A percentile compares a stretch with the other conserved stretches of the same genome.
Conservation (phyloP, 2,329 filamentous ascomycete species). For the Sporothrix pallida region DNA sequence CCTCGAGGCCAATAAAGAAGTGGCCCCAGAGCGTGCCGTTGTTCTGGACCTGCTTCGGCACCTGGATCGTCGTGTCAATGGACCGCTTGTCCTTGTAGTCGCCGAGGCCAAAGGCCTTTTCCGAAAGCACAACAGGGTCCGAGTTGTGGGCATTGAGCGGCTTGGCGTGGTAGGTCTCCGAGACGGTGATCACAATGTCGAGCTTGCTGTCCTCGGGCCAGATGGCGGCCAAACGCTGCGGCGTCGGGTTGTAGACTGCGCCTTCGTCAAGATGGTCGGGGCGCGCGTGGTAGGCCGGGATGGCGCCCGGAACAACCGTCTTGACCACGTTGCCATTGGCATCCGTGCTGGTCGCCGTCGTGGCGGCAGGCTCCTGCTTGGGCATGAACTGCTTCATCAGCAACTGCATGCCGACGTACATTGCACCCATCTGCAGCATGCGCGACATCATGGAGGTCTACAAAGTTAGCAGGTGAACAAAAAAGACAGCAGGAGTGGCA, state of each 20-base stretch:
- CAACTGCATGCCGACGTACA: slow-evolving; percentile 66
- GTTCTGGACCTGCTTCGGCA: slow-evolving; percentile 81
- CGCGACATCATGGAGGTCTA: slow-evolving; percentile 51
- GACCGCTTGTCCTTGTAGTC: slow-evolving; percentile 80
- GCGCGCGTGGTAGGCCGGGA: slow-evolving; percentile 69
- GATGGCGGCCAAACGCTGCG: slow-evolving; percentile 78
- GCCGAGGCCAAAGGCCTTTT: slow-evolving; percentile 79
- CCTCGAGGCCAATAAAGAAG: slow-evolving; percentile 83
- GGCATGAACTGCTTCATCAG: slow-evolving; percentile 59
- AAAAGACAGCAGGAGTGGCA: not conserved
- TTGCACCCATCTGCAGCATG: slow-evolving; percentile 57
- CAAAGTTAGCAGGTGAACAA: not conserved
- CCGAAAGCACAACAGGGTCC: slow-evolving; percentile 75
- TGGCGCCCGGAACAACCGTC: slow-evolving; percentile 59
- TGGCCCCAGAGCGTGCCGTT: slow-evolving; percentile 96
- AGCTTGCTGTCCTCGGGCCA: slow-evolving; percentile 81
- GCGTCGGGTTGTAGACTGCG: slow-evolving; percentile 68
- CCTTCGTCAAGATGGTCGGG: slow-evolving; percentile 65
- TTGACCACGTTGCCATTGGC: slow-evolving; percentile 59
- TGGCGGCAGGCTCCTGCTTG: slow-evolving; percentile 51
- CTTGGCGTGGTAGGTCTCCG: slow-evolving; percentile 71
- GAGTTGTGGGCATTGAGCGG: slow-evolving; percentile 68
- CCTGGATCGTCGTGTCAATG: slow-evolving; percentile 75
- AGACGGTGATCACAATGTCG: slow-evolving; percentile 85
- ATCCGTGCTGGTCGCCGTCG: slow-evolving; percentile 56